A percentile compares a stretch with the other conserved stretches of the same genome.
Conservation (phyloP, 2,329 filamentous ascomycete genomes). For the Beauveria pseudobassiana region DNA sequence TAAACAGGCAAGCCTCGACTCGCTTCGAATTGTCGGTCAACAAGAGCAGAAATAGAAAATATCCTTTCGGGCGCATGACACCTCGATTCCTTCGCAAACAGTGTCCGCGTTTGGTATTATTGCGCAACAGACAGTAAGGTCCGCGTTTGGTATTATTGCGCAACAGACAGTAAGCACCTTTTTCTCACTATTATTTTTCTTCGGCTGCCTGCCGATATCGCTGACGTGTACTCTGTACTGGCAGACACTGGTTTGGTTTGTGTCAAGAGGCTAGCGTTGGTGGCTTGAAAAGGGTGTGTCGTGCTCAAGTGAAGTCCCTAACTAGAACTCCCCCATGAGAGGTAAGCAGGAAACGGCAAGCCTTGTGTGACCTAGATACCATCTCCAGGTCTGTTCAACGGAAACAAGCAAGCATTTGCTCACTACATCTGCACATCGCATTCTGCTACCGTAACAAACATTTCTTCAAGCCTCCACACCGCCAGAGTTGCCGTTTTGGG, state of each 20-base stretch:
- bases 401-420: no score
- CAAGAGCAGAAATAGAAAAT: background rate
- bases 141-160: background rate
- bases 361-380: no score
- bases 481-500: background rate
- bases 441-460: background rate
- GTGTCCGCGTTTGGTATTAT: background rate
- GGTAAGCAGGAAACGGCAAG: no score
- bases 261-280: no score
- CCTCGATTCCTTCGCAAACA: background rate
- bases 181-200: background rate
- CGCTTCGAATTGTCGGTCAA: no score
- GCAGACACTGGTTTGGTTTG: background rate
- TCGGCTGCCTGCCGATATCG: constrained; percentile 1
- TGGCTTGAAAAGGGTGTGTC: no score
- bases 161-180: background rate
- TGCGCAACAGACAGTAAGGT: background rate
- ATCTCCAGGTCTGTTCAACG: no score
- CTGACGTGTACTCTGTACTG: background rate
- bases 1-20: no score
- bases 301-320: no score
- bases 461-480: background rate
- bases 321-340: no score
- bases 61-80: background rate
- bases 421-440: no score